Percentiles rank a stretch among this genome's conserved stretches.
phyloP scores from a whole-genome alignment of 1,284 basidiomycete genomes.

The Leucoagaricus sp. region DNA sequence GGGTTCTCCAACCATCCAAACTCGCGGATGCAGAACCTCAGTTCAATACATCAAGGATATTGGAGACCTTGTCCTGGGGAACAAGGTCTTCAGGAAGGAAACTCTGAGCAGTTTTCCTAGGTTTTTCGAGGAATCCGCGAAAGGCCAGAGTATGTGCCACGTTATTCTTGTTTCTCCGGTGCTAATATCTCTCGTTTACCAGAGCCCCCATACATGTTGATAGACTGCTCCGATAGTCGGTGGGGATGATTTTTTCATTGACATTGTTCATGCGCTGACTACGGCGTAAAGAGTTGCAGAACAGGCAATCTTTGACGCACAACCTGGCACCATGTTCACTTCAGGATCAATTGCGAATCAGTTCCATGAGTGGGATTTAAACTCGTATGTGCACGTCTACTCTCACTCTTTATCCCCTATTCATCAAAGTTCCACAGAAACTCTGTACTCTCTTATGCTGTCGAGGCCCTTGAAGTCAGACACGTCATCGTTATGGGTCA shows the following conservation, averaged over 20 bases:
- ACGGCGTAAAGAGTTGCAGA: constrained; percentile 25
- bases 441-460: constrained; percentile 36
- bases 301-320: constrained; percentile 29
- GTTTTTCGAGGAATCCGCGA: constrained; percentile 25
- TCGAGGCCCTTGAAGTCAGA: constrained; percentile 31
- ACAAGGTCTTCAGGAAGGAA: constrained; percentile 26
- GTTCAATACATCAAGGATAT: constrained; percentile 19
- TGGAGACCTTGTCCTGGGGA: constrained; percentile 28
- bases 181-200: neutral
- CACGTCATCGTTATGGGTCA: constrained; percentile 40
- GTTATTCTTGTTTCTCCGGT: neutral
- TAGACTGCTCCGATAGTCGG: constrained; percentile 23
- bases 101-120: constrained; percentile 21
- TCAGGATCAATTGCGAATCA: constrained; percentile 33
- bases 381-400: constrained; percentile 22
- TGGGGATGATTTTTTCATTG: neutral
- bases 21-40: constrained; percentile 9
- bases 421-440: constrained; percentile 23
- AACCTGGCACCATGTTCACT: constrained; percentile 32
- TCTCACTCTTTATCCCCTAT: neutral
- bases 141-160: constrained; percentile 28
- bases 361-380: constrained; percentile 30
- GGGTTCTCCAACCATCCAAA: neutral
- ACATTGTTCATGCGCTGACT: neutral
- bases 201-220: constrained; percentile 23